Percentiles rank a stretch among this genome's conserved stretches.
Evolutionary conservation across 805 yeast species (phyloP).

Genomic region (Candida bentonensis): DNA sequence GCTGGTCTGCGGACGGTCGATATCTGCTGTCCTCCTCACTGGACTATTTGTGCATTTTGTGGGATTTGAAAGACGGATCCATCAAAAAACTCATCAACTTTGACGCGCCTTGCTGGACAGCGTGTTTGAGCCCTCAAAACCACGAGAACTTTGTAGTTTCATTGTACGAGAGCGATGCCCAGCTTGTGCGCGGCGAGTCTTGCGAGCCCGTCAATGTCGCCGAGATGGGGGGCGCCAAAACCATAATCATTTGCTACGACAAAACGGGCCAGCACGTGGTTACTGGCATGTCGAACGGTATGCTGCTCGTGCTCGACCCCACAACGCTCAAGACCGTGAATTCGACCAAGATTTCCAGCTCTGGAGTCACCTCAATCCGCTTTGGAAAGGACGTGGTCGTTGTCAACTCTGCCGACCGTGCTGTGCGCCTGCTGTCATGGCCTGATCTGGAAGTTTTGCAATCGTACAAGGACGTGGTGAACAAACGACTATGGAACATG

Average conservation of each 20-base stretch:
- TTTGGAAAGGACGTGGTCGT: conserved; percentile 36
- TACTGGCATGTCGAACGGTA: conserved; percentile 73
- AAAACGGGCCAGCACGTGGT: conserved; percentile 43
- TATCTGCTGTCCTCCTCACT: conserved; percentile 57
- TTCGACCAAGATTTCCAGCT: conserved; percentile 43
- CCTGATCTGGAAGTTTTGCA: conserved; percentile 52
- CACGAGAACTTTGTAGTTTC: conserved; percentile 43
- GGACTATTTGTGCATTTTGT: conserved; percentile 69
- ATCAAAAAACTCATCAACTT: conserved; percentile 35
- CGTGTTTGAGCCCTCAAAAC: conserved; percentile 38
- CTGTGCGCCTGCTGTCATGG: conserved; percentile 17
- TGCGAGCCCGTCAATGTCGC: conserved; percentile 3
- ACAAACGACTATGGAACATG: conserved; percentile 77
- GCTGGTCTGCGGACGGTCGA: conserved; percentile 65
- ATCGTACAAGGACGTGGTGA: conserved; percentile 81
- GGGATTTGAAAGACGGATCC: conserved; percentile 48
- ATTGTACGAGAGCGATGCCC: conserved; percentile 47
- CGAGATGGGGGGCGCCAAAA: too few species aligned
- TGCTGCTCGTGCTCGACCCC: conserved; percentile 35
- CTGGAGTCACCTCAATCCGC: conserved; percentile 63
- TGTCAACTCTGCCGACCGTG: conserved; percentile 20
- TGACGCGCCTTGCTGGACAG: conserved; percentile 64
- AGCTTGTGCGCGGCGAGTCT: conserved; percentile 29
- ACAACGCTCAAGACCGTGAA: conserved; percentile 24
- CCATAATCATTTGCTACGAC: conserved; percentile 38